Percentiles rank a stretch among this genome's conserved stretches.
phyloP scores from a whole-genome alignment of 2,329 filamentous ascomycete genomes.

The Penicillium polonicum region DNA sequence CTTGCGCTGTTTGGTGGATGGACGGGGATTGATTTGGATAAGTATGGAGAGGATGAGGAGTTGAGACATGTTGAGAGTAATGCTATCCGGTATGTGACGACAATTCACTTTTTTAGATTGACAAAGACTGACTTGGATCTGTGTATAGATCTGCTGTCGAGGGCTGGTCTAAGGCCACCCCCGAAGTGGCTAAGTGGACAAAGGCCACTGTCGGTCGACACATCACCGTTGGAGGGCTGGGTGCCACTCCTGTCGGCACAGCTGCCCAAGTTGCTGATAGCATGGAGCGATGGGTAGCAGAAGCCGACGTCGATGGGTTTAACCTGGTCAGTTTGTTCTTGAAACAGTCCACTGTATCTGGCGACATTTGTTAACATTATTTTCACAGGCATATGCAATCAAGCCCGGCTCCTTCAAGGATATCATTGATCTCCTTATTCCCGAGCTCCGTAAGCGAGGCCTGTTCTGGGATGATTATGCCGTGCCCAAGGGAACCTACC shows the following conservation, averaged over 20 bases:
- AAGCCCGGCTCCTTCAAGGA: conserved; percentile 68
- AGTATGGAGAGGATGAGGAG: conserved; percentile 64
- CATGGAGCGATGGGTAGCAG: conserved; percentile 65
- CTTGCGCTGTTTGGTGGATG: conserved; percentile 71
- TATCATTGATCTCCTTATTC: conserved; percentile 63
- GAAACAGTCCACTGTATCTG: background rate
- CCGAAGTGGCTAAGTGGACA: conserved; percentile 66
- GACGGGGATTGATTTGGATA: conserved; percentile 65
- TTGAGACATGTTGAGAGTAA: conserved; percentile 61
- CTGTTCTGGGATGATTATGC: conserved; percentile 43
- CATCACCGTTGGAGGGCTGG: conserved; percentile 66
- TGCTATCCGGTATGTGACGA: conserved; percentile 50
- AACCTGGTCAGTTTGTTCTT: conserved; percentile 58
- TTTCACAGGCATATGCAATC: conserved; percentile 59
- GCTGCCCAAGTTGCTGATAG: conserved; percentile 64
- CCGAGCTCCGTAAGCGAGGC: conserved; percentile 60
- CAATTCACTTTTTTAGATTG: conserved; percentile 5
- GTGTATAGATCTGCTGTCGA: conserved; percentile 49
- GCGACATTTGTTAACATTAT: conserved; percentile 2
- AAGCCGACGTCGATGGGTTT: conserved; percentile 72
- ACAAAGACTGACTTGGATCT: conserved; percentile 5
- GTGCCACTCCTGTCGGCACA: conserved; percentile 64
- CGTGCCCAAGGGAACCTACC: conserved; percentile 38
- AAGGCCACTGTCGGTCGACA: conserved; percentile 68
- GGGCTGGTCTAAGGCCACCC: conserved; percentile 55